These are phyloP conservation scores for Metarhizium brunneum DNA, from an alignment of 2,329 filamentous ascomycete genomes.

Conservation along the genomic window DNA sequence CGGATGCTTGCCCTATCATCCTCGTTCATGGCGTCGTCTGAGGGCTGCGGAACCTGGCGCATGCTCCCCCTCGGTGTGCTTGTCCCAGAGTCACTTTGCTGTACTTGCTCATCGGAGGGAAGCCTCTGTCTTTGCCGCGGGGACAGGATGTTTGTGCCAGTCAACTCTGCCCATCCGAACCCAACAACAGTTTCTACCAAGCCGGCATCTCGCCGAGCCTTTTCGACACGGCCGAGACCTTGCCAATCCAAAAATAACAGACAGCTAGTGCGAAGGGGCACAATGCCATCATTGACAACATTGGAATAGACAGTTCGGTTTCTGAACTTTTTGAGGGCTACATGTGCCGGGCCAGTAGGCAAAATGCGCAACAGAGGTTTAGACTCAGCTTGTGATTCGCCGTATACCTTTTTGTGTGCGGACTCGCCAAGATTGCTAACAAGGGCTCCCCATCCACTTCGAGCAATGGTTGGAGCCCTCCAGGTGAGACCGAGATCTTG, in stretches of 20 bases:
- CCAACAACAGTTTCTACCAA: conserved; percentile 86
- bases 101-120: conserved; percentile 19
- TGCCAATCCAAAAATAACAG: conserved; percentile 96
- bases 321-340: conserved; percentile 76
- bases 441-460: conserved; percentile 81
- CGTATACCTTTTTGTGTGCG: conserved; percentile 48
- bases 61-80: conserved; percentile 29
- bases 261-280: conserved; percentile 88
- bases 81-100: conserved; percentile 22
- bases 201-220: conserved; percentile 84
- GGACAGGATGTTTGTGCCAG: conserved; percentile 50
- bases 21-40: conserved; percentile 54
- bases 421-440: conserved; percentile 72
- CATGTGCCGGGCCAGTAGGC: conserved; percentile 83
- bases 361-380: conserved; percentile 85
- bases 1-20: conserved; percentile 54
- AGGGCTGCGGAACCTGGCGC: conserved; percentile 61
- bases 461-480: conserved; percentile 77
- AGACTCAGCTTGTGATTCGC: conserved; percentile 61
- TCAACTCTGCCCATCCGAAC: conserved; percentile 92
- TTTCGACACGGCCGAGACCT: conserved; percentile 85
- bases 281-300: conserved; percentile 95
- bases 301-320: conserved; percentile 94
- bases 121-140: conserved; percentile 36
- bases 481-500: conserved; percentile 93